phyloP scores from a whole-genome alignment of 208 protist genomes.

The Acanthamoeba lenticulata region DNA sequence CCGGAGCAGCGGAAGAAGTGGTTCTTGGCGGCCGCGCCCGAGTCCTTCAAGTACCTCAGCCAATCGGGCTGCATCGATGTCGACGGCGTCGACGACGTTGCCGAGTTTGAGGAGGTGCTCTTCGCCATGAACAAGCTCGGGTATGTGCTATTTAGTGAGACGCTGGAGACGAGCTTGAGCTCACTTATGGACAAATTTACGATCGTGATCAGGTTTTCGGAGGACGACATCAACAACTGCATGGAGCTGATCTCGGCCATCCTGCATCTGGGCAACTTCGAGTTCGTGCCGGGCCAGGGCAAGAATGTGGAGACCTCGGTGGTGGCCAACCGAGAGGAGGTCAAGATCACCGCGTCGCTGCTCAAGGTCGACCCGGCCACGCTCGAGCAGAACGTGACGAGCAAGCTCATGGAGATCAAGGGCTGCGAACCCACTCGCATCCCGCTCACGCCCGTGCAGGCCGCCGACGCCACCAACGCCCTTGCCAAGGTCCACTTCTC shows the following conservation, averaged over 20 bases:
- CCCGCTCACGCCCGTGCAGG: conserved; percentile 45
- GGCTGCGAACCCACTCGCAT: conserved; percentile 54
- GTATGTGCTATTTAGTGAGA: neutral
- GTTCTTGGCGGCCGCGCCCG: conserved; percentile 41
- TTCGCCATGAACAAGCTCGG: neutral
- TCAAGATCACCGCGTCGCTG: neutral
- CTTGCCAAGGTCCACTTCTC: conserved; percentile 78
- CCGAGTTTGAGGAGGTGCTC: conserved; percentile 88
- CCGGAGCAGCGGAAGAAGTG: conserved; percentile 81
- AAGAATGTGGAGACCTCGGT: neutral
- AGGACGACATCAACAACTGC: conserved; percentile 77
- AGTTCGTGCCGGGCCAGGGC: neutral
- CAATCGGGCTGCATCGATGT: conserved; percentile 86
- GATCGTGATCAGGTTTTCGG: conserved; percentile 75
- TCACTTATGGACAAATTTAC: conserved; percentile 82
- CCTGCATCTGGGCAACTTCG: neutral
- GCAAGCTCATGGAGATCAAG: conserved; percentile 51
- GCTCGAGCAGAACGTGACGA: conserved; percentile 41
- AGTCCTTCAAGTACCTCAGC: conserved; percentile 92
- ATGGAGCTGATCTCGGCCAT: conserved; percentile 71
- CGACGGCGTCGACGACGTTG: conserved; percentile 90
- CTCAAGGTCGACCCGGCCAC: conserved; percentile 4
- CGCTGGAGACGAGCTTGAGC: neutral
- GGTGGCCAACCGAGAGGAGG: conserved; percentile 26
- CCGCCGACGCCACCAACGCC: conserved; percentile 78